Evolutionary conservation across 108 stramenopile species (phyloP), one percentile per base, ranked within the genome.

Genomic region (Parietichytrium sp.): DNA sequence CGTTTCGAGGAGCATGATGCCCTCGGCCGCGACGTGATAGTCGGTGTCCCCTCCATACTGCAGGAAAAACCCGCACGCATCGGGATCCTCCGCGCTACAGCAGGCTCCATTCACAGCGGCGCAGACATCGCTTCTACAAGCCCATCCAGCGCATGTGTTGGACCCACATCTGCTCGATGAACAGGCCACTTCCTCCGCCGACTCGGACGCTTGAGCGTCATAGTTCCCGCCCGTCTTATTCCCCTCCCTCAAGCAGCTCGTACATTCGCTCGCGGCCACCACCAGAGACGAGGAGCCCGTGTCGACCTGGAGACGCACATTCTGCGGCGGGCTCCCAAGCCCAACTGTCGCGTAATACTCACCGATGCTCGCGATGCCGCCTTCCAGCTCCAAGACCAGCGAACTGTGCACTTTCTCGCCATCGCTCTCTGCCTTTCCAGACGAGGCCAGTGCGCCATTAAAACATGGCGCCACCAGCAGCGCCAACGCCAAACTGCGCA

Each of bases 361-460:
- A 25, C 61, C 61, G n/a, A 72, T 33, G 16, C 16, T 72, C 61
- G 61, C 61, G 42, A 72, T 72, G 38, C 61, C 61, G 42, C 61
- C 61, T 16, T 72, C 20, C 61, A 72, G 61, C 23, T 72, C 61
- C 61, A 72, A 33, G 8, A 72, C 10, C 8, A 72, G 42, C 29
- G n/a, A n/a, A n/a, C n/a, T n/a, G n/a, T n/a, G n/a, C n/a, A n/a
- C n/a, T n/a, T n/a, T n/a, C n/a, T n/a, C n/a, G n/a, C n/a, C n/a
- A n/a, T n/a, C n/a, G n/a, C n/a, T n/a, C n/a, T n/a, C n/a, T n/a
- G n/a, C n/a, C n/a, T n/a, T n/a, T n/a, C n/a, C n/a, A n/a, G n/a
- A n/a, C n/a, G n/a, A n/a, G n/a, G n/a, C n/a, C n/a, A n/a, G n/a
- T n/a, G n/a, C n/a, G n/a, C n/a, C n/a, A n/a, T n/a, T n/a, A n/a